phyloP scores from a whole-genome alignment of 768 basidiomycete genomes.

The Termitomyces sp. region DNA sequence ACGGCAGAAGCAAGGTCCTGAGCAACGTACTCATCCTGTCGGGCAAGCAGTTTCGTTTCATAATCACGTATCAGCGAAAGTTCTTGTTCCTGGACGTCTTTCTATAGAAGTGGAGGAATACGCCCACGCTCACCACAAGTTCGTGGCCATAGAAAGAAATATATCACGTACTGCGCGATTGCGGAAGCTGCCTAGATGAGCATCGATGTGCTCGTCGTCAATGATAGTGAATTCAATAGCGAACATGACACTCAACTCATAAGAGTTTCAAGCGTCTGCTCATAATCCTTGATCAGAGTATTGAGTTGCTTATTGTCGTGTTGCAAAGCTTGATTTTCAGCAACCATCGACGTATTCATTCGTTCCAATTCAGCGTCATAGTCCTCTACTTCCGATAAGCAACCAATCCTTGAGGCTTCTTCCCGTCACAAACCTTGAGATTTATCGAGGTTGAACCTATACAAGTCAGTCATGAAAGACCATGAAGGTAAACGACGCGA shows the following conservation, averaged over 20 bases:
- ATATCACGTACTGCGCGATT: constrained; percentile 73
- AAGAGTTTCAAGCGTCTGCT: constrained; percentile 90
- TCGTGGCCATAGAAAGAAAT: not conserved
- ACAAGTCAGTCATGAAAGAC: not conserved
- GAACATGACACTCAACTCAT: constrained; percentile 56
- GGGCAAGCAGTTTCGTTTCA: constrained; percentile 74
- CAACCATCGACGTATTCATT: constrained; percentile 73
- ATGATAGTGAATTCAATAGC: not conserved
- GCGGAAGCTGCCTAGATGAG: constrained; percentile 55
- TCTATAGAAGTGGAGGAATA: constrained; percentile 36
- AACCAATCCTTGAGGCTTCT: not conserved
- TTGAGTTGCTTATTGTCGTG: constrained; percentile 97
- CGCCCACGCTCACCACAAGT: not conserved
- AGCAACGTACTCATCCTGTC: constrained; percentile 63
- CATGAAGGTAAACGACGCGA: not conserved
- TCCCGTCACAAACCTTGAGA: constrained; percentile 54
- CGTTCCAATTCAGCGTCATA: constrained; percentile 88
- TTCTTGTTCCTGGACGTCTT: constrained; percentile 91
- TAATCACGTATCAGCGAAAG: constrained; percentile 87
- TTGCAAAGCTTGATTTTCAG: constrained; percentile 81
- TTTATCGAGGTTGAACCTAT: constrained; percentile 86
- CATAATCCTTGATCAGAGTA: constrained; percentile 90
- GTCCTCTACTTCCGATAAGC: constrained; percentile 52
- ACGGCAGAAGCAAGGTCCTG: constrained; percentile 58
- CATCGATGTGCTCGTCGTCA: not conserved